Evolutionary conservation across 192 early-diverging fungal genomes (phyloP), one percentile per base, ranked within the genome.

Genomic region (Coemansia umbellata): DNA sequence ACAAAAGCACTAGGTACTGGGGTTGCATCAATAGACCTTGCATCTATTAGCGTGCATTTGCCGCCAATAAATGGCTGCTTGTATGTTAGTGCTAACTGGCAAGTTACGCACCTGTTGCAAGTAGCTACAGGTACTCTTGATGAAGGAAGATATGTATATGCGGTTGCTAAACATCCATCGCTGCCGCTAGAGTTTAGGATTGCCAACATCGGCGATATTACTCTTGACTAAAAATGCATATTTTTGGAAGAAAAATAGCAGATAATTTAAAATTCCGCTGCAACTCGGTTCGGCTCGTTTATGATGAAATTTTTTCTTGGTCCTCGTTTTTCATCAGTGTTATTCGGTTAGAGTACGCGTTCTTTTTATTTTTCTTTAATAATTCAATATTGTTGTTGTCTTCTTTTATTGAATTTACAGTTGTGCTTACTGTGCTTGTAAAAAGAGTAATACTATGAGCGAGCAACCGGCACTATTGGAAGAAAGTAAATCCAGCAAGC

Each of bases 1-100:
- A 50, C 56, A 42, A 74, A 74, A 37, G 71, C 71, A 8, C 42
- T 44, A 21, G 71, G 71, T 5, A 18, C 13, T 15, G 71, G 71
- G 3, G 67, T 74, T 17, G 60, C 56, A 0, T 19, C 11, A 14
- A 27, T 42, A 2, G 60, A 57, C 17, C 23, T 74, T 19, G 1
- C 50, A 4, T 44, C 40, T 3, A 58, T 74, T n/a, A 33, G 48
- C 9, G 64, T 67, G 17, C 15, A 35, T 14, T 17, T 66, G 5
- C 19, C 43, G 8, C 15, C 13, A 17, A 18, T 13, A 6, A 11
- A 31, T 4, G 22, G 19, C 31, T 7, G 42, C 13, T 15, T 22
- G 11, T 8, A n/a, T 17, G 41, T 50, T 1, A n/a, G 11, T 6
- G 30, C 45, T 1, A 26, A 58, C 4, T 35, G 45, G 8, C 15